Base-by-base conservation (phyloP, 306 rosid genomes). In the Erythrophleum fordii region DNA sequence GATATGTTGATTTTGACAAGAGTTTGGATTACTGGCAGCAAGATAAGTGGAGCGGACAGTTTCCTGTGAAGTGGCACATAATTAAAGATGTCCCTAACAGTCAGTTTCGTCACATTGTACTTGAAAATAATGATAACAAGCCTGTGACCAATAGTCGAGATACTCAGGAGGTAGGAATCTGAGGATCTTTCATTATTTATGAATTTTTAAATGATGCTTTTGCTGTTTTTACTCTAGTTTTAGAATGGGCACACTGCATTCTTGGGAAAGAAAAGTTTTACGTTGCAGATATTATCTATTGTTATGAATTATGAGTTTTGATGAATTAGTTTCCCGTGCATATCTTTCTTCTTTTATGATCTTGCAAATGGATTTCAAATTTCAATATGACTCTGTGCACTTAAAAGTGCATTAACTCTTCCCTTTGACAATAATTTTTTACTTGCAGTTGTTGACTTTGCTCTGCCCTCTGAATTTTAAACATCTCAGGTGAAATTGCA, bases 11-110 rank as follows among this genome's bases (percentile, higher is more conserved):
- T 84, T 92, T 92, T 83, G 97, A 92, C 77, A 90, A 90, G 83
- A 92, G 86, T 58, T 93, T 90, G 44, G 93, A 89, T 83, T 92
- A 88, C 84, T 92, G 97, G 97, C 97, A 92, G 83, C 97, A 92
- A 85, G 97, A 92, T 85, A 92, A 92, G 83, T 92, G 97, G 97
- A 90, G 88, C 70, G 97, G 97, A 48, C 97, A 92, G 86, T 92
- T 92, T 84, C 92, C 94, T 69, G 93, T 90, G 59, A 92, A 86
- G 85, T 92, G 97, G 97, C 92, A 90, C 84, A 89, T 90, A 42
- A 88, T 92, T 75, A 92, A 90, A 89, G 97, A 92, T 62, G 89
- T 90, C 28, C 97, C 97, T 0, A 92, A 92, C 78, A 92, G 94
- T 86, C 94, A 88, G 79, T 92, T 92, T 55, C 94, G 97, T 72